Conservation (phyloP, 2,329 filamentous ascomycete species). For the Periconia macrospinosa region DNA sequence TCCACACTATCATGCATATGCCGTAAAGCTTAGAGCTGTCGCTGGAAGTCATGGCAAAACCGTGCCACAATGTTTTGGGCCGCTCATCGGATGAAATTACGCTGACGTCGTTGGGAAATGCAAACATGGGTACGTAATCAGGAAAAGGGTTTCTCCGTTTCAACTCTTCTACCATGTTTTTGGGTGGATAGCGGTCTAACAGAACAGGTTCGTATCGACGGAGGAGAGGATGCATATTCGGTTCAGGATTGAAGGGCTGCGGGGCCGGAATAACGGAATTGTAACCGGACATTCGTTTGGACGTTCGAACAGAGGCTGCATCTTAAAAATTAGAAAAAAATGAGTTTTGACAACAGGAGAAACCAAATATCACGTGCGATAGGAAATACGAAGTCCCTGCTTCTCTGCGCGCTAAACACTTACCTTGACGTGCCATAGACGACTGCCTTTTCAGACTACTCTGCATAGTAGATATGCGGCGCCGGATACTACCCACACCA, state of each 20-base stretch:
- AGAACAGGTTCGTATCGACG: slow-evolving; percentile 94
- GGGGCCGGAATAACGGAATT: slow-evolving; percentile 96
- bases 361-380: slow-evolving; percentile 19
- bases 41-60: slow-evolving; percentile 94
- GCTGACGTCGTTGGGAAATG: slow-evolving; percentile 96
- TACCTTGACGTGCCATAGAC: slow-evolving; percentile 72
- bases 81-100: slow-evolving; percentile 94
- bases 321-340: neutral
- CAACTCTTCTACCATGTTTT: slow-evolving; percentile 76
- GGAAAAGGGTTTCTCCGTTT: slow-evolving; percentile 84
- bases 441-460: slow-evolving; percentile 90
- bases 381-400: slow-evolving; percentile 3
- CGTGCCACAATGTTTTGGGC: slow-evolving; percentile 96
- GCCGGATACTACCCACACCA: slow-evolving; percentile 81
- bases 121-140: slow-evolving; percentile 99
- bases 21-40: slow-evolving; percentile 92
- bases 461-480: slow-evolving; percentile 90
- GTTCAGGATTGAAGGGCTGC: slow-evolving; percentile 84
- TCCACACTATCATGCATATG: slow-evolving; percentile 90
- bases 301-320: slow-evolving; percentile 70
- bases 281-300: slow-evolving; percentile 91
- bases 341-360: slow-evolving; percentile 14
- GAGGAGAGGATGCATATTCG: slow-evolving; percentile 94
- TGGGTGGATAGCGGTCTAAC: slow-evolving; percentile 88
- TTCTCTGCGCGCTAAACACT: slow-evolving; percentile 39